Evolutionary conservation across 1,284 basidiomycete genomes (phyloP).

Genomic region (Hymenochaete sp.): DNA sequence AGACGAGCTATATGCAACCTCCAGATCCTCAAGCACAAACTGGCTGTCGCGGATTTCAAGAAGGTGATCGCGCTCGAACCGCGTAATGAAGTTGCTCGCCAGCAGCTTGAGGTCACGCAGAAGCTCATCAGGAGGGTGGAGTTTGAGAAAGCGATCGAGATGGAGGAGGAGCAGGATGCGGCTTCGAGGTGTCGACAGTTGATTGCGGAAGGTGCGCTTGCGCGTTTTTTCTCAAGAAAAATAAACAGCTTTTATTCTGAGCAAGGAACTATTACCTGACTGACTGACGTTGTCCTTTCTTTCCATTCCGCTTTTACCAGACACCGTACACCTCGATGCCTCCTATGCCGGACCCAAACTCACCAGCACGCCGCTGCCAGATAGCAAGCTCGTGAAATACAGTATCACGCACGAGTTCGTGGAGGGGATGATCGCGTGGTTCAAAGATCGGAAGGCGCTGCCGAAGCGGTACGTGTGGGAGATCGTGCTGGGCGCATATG

Average conservation of each 20-base stretch:
- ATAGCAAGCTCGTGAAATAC: too few relatives aligned
- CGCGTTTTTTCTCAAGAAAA: neutral
- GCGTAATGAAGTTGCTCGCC: constrained; percentile 70
- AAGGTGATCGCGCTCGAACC: constrained; percentile 86
- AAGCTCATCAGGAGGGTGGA: constrained; percentile 84
- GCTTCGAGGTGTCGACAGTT: constrained; percentile 68
- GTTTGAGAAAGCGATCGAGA: constrained; percentile 89
- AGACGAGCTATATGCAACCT: constrained; percentile 90
- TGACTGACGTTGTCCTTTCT: neutral
- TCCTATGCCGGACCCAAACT: constrained; percentile 64
- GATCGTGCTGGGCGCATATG: constrained; percentile 84
- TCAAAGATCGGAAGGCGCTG: constrained; percentile 85
- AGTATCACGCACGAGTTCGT: constrained; percentile 74
- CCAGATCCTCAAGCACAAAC: constrained; percentile 78
- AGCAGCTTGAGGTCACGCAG: constrained; percentile 81
- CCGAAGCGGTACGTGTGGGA: constrained; percentile 91
- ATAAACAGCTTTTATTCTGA: too few relatives aligned
- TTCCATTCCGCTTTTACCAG: constrained; percentile 28
- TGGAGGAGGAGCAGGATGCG: constrained; percentile 77
- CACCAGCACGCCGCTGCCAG: constrained; percentile 33
- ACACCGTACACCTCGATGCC: constrained; percentile 64
- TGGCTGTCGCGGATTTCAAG: constrained; percentile 81
- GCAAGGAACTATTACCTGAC: neutral
- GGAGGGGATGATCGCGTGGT: constrained; percentile 81
- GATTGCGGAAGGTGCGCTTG: constrained; percentile 60